These are phyloP conservation scores for Aspergillus kassunensis DNA, from an alignment of 495 filamentous ascomycete species.

Conservation along the genomic window DNA sequence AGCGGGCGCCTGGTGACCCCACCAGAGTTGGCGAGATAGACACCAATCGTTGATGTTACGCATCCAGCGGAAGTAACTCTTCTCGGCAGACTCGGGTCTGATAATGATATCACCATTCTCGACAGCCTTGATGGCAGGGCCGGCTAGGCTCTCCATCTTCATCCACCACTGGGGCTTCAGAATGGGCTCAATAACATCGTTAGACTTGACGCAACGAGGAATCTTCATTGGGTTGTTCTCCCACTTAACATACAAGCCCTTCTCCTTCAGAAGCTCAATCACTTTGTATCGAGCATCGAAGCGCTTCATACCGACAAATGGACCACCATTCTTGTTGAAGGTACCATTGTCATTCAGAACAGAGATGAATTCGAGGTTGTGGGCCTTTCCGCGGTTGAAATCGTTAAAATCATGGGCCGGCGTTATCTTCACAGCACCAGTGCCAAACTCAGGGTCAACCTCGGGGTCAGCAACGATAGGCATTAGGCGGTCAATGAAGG, in stretches of 20 bases:
- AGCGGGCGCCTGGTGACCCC: slow-evolving; percentile 75
- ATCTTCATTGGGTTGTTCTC: slow-evolving; percentile 77
- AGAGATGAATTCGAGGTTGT: slow-evolving; percentile 54
- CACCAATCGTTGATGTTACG: slow-evolving; percentile 77
- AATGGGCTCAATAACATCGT: slow-evolving; percentile 76
- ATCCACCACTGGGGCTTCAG: slow-evolving; percentile 82
- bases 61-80: slow-evolving; percentile 71
- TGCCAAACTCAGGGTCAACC: slow-evolving; percentile 72
- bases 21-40: slow-evolving; percentile 79
- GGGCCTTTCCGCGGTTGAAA: slow-evolving; percentile 64
- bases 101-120: slow-evolving; percentile 67
- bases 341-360: slow-evolving; percentile 58
- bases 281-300: slow-evolving; percentile 74
- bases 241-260: slow-evolving; percentile 71
- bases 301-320: slow-evolving; percentile 64
- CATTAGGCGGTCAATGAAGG: slow-evolving; percentile 62
- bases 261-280: slow-evolving; percentile 63
- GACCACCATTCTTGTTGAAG: slow-evolving; percentile 60
- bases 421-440: slow-evolving; percentile 76
- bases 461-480: slow-evolving; percentile 68
- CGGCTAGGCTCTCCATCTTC: slow-evolving; percentile 57
- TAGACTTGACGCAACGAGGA: slow-evolving; percentile 68
- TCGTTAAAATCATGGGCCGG: slow-evolving; percentile 78
- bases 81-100: slow-evolving; percentile 62
- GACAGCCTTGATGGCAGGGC: slow-evolving; percentile 62